These are phyloP conservation scores for Fusarium globosum DNA, from an alignment of 2,329 filamentous ascomycete species.

Conservation along the genomic window DNA sequence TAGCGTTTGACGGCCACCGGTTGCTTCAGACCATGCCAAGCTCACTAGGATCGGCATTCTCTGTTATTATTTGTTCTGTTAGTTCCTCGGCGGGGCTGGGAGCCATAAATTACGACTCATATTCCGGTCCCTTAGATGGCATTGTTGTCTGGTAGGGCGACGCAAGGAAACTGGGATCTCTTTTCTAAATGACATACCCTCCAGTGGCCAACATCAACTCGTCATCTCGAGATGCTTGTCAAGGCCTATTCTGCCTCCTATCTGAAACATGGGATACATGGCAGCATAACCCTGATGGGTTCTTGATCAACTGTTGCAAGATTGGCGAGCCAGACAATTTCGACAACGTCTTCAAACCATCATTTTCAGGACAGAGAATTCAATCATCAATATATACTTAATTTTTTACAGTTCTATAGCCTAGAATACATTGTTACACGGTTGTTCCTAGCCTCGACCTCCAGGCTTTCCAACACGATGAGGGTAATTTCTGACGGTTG, in stretches of 20 bases:
- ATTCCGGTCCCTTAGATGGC: background rate
- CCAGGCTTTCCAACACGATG: constrained; percentile 31
- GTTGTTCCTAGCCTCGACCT: constrained; percentile 24
- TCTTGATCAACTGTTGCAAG: background rate
- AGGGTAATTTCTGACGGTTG: constrained; percentile 12
- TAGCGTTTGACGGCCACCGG: background rate
- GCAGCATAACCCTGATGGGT: background rate
- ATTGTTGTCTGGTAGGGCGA: background rate
- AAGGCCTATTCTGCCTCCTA: background rate
- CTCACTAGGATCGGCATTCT: background rate
- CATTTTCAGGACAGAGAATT: background rate
- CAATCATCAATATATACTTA: constrained; percentile 7
- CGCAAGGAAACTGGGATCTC: background rate
- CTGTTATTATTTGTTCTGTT: constrained; percentile 17
- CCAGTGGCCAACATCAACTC: background rate
- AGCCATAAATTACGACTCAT: background rate
- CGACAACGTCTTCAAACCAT: background rate
- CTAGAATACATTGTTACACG: constrained; percentile 45
- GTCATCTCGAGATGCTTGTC: background rate
- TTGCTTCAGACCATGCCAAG: background rate
- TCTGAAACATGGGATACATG: background rate
- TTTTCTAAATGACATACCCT: background rate
- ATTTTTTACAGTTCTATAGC: constrained; percentile 43
- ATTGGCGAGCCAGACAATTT: background rate
- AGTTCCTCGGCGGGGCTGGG: constrained; percentile 8